A percentile compares a stretch with the other conserved stretches of the same genome.
phyloP scores from a whole-genome alignment of 495 filamentous ascomycete species.

The Podospora comata region DNA sequence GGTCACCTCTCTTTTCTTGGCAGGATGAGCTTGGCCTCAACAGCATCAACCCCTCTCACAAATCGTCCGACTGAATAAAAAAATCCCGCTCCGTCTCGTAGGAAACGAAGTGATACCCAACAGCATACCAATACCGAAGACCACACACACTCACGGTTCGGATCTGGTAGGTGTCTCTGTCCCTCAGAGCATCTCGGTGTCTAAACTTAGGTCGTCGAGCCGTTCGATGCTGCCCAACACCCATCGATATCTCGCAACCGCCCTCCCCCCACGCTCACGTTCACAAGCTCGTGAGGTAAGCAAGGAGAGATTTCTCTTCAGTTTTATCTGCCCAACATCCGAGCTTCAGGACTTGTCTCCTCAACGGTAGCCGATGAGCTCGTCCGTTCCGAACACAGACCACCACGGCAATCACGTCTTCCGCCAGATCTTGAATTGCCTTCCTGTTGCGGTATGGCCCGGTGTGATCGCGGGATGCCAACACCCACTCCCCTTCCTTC shows the following conservation, averaged over 20 bases:
- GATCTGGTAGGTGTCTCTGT: conserved; percentile 3
- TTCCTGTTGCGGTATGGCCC: conserved; percentile 28
- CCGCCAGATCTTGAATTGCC: conserved; percentile 8
- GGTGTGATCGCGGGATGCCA: conserved; percentile 17
- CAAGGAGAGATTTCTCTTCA: background rate
- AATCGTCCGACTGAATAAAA: background rate
- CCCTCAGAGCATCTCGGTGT: background rate
- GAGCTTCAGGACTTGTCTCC: background rate
- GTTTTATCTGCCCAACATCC: conserved; percentile 1
- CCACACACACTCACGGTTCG: conserved; percentile 2
- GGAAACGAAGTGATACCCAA: background rate
- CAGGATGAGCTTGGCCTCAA: conserved; percentile 8
- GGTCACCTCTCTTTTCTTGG: background rate
- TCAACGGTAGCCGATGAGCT: conserved; percentile 15
- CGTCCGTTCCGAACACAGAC: background rate
- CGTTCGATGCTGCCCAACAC: conserved; percentile 1
- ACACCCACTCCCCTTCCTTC: background rate
- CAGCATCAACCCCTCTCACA: background rate
- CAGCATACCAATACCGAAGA: background rate
- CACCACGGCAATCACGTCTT: conserved; percentile 10
- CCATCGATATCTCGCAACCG: background rate
- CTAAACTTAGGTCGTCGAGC: background rate
- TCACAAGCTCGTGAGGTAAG: background rate
- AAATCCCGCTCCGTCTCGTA: background rate
- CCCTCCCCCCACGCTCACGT: conserved; percentile 1